Percentiles rank a stretch among this genome's conserved stretches.
Evolutionary conservation across 2,329 filamentous ascomycete species (phyloP).

Genomic region (Fusarium concolor): DNA sequence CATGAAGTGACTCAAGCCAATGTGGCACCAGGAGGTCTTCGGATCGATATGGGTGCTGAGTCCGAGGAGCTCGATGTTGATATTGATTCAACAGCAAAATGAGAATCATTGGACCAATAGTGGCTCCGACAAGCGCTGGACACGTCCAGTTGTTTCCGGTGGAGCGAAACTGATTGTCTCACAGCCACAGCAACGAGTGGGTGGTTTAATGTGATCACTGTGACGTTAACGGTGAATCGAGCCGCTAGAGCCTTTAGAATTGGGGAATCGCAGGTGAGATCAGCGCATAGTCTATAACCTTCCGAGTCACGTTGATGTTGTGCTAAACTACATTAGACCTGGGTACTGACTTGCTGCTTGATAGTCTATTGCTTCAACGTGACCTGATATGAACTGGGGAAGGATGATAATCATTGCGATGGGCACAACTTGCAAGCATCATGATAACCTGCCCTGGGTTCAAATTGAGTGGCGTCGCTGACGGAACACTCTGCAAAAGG

Average conservation of each 20-base stretch:
- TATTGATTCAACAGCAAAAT: background rate
- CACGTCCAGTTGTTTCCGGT: constrained; percentile 22
- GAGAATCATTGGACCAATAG: background rate
- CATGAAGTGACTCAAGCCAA: constrained; percentile 1
- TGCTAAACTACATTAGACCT: constrained; percentile 22
- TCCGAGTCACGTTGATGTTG: constrained; percentile 13
- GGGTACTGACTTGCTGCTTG: constrained; percentile 1
- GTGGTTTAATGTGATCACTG: constrained; percentile 36
- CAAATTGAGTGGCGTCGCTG: constrained; percentile 30
- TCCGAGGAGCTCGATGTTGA: background rate
- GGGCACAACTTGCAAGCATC: constrained; percentile 1
- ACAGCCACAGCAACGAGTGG: constrained; percentile 40
- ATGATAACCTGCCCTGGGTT: background rate
- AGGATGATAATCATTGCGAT: constrained; percentile 13
- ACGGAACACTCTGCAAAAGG: constrained; percentile 27
- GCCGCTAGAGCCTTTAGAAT: constrained; percentile 34
- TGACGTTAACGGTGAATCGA: constrained; percentile 42
- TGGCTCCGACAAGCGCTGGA: background rate
- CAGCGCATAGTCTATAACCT: constrained; percentile 24
- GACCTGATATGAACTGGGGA: constrained; percentile 4
- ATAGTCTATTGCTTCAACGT: constrained; percentile 2
- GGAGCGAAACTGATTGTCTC: constrained; percentile 38
- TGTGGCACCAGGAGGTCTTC: background rate
- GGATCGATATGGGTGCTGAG: background rate
- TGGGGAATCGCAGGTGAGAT: constrained; percentile 26